phyloP scores from a whole-genome alignment of 2,329 filamentous ascomycete genomes.

The Neonectria ditissima region DNA sequence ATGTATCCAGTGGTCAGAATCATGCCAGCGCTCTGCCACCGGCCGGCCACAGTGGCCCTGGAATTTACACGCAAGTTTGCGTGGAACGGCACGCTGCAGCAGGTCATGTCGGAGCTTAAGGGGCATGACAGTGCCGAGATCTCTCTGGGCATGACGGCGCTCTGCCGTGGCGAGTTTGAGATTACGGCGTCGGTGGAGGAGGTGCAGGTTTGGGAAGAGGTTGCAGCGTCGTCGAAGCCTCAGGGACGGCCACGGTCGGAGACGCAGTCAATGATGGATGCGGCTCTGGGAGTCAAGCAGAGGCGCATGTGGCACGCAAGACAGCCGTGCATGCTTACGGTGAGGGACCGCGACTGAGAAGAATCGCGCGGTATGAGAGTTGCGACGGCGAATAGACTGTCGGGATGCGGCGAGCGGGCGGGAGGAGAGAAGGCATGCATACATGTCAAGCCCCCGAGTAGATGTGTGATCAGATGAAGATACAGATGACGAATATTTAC shows the following conservation, averaged over 20 bases:
- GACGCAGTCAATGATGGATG: slow-evolving; percentile 69
- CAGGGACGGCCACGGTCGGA: slow-evolving; percentile 59
- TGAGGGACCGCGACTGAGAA: slow-evolving; percentile 57
- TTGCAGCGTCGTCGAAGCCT: slow-evolving; percentile 43
- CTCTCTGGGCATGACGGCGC: slow-evolving; percentile 76
- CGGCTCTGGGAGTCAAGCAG: slow-evolving; percentile 68
- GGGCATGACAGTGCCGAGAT: slow-evolving; percentile 71
- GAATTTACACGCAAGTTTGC: slow-evolving; percentile 85
- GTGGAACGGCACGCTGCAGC: slow-evolving; percentile 88
- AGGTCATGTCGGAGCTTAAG: slow-evolving; percentile 72
- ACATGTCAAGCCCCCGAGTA: slow-evolving; percentile 13
- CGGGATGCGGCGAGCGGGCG: neutral
- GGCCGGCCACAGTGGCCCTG: slow-evolving; percentile 77
- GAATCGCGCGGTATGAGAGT: slow-evolving; percentile 13
- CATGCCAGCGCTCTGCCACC: slow-evolving; percentile 80
- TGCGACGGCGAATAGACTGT: slow-evolving; percentile 21
- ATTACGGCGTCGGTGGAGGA: slow-evolving; percentile 86
- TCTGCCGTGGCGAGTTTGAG: slow-evolving; percentile 87
- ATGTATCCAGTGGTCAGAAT: slow-evolving; percentile 81
- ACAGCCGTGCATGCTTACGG: slow-evolving; percentile 66
- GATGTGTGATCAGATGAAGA: slow-evolving; percentile 28
- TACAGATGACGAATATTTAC: slow-evolving; percentile 25
- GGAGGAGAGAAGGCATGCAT: neutral
- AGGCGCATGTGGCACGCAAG: slow-evolving; percentile 74
- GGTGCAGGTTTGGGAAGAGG: slow-evolving; percentile 65